phyloP scores from a whole-genome alignment of 352 stramenopile species.

The Globisporangium alternatum region DNA sequence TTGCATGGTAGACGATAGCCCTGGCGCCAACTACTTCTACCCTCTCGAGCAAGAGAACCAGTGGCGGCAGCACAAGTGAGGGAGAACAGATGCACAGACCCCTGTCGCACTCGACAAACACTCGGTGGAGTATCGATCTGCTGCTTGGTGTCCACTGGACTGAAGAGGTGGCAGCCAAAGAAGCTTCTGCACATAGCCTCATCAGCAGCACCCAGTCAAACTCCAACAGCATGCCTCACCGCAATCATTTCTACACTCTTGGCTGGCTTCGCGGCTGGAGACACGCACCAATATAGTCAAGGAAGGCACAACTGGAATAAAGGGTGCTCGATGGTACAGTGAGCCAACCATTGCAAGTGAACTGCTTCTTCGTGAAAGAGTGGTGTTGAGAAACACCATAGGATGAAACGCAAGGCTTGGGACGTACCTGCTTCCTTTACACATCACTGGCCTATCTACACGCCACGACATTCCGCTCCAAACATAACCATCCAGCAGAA shows the following conservation, averaged over 20 bases:
- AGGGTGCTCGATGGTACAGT: too few relatives aligned
- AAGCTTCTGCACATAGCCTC: too few relatives aligned
- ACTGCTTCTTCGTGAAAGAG: constrained; percentile 5
- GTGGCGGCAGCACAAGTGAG: neutral
- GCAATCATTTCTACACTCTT: too few relatives aligned
- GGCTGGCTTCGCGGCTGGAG: too few relatives aligned
- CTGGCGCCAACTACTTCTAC: neutral
- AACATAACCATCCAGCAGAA: neutral
- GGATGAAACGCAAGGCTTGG: neutral
- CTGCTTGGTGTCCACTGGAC: too few relatives aligned
- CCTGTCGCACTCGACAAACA: too few relatives aligned
- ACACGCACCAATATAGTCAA: too few relatives aligned
- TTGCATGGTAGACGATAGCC: neutral
- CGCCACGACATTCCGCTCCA: neutral
- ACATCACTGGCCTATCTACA: neutral
- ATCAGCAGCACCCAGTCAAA: too few relatives aligned
- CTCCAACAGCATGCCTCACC: too few relatives aligned
- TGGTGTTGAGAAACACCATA: constrained; percentile 11
- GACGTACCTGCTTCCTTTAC: neutral
- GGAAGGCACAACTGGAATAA: too few relatives aligned
- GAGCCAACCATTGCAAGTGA: neutral
- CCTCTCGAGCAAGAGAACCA: constrained; percentile 1
- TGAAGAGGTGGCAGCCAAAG: too few relatives aligned
- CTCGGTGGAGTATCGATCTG: too few relatives aligned
- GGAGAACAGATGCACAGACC: neutral